Conservation (phyloP, 2,329 filamentous ascomycete species). For the Alternaria tenuissima region DNA sequence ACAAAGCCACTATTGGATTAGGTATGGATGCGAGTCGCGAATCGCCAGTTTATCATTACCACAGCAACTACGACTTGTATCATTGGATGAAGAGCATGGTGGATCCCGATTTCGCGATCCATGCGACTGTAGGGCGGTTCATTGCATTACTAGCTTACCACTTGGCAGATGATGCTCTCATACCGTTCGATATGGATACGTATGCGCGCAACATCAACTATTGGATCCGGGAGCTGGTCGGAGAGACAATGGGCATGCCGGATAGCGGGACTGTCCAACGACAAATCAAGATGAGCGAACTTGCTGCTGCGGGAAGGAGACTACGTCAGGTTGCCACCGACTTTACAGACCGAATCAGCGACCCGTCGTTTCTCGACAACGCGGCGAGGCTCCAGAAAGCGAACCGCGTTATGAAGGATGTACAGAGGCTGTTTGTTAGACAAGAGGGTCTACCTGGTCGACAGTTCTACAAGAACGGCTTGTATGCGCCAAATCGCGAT, state of each 20-base stretch:
- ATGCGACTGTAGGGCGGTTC: constrained; percentile 60
- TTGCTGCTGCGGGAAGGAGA: background rate
- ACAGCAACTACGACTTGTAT: constrained; percentile 58
- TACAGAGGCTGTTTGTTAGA: constrained; percentile 15
- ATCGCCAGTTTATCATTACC: constrained; percentile 58
- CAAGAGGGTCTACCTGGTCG: constrained; percentile 12
- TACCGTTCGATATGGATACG: constrained; percentile 49
- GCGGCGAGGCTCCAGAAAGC: background rate
- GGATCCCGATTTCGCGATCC: constrained; percentile 60
- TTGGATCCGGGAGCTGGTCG: constrained; percentile 8
- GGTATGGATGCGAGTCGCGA: constrained; percentile 33
- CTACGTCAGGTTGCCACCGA: background rate
- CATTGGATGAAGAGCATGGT: constrained; percentile 62
- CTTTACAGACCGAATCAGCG: background rate
- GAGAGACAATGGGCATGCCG: background rate
- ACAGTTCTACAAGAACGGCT: constrained; percentile 16
- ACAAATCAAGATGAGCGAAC: background rate
- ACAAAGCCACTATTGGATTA: too few relatives aligned
- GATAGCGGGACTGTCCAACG: constrained; percentile 1
- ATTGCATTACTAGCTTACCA: constrained; percentile 55
- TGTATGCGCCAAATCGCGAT: constrained; percentile 19
- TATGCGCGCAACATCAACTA: constrained; percentile 24
- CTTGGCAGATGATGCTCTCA: constrained; percentile 48
- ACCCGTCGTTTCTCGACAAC: background rate
- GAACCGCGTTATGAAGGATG: constrained; percentile 8